Evolutionary conservation across 2,329 filamentous ascomycete genomes (phyloP).

Genomic region (Coniochaeta hoffmannii): DNA sequence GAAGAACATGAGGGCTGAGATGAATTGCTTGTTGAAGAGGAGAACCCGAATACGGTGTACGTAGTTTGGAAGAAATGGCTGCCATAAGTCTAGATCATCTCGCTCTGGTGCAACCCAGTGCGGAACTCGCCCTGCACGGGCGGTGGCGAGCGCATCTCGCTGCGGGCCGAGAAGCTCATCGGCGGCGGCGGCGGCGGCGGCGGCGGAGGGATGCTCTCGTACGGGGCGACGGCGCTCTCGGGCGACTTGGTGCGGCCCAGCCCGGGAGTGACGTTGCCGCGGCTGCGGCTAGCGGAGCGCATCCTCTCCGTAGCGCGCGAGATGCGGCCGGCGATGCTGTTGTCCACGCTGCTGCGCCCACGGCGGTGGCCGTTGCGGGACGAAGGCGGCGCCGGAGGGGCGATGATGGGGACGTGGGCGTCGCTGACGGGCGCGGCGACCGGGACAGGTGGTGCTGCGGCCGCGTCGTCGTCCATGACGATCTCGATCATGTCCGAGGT

Average conservation of each 20-base stretch:
- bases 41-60: not conserved
- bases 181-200: constrained; percentile 16
- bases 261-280: constrained; percentile 28
- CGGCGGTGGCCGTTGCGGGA: constrained; percentile 41
- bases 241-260: constrained; percentile 29
- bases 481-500: constrained; percentile 56
- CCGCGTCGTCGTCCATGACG: constrained; percentile 54
- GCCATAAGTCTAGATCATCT: constrained; percentile 41
- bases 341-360: constrained; percentile 47
- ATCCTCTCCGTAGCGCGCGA: constrained; percentile 53
- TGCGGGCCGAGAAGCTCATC: constrained; percentile 29
- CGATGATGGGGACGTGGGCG: constrained; percentile 34
- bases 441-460: constrained; percentile 10
- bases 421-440: constrained; percentile 29
- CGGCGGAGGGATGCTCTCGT: constrained; percentile 34
- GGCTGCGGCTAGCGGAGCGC: constrained; percentile 50
- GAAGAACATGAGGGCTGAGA: not conserved
- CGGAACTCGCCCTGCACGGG: constrained; percentile 24
- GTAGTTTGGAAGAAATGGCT: constrained; percentile 7
- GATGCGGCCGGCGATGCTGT: constrained; percentile 44
- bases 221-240: constrained; percentile 26
- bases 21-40: not conserved
- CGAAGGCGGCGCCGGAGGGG: constrained; percentile 35
- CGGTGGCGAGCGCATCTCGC: constrained; percentile 15
- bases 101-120: constrained; percentile 45